Conservation (phyloP, 768 basidiomycete genomes). For the Leucocoprinus leucothites region DNA sequence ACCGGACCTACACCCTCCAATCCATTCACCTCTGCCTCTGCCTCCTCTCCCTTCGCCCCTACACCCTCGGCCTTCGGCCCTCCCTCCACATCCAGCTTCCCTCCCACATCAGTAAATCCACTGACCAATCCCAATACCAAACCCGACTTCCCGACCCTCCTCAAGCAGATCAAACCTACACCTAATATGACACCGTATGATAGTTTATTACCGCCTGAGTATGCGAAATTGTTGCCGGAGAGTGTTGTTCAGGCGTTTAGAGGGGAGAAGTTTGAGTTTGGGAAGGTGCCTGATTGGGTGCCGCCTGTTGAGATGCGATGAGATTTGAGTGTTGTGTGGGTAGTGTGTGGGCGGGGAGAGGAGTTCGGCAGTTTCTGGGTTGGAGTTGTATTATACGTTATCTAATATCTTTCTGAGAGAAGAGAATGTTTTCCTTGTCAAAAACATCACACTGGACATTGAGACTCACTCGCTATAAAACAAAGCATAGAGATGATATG, state of each 20-base stretch:
- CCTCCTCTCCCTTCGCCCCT: not conserved
- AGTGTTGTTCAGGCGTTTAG: constrained; percentile 51
- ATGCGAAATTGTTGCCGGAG: constrained; percentile 51
- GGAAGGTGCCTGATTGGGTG: constrained; percentile 67
- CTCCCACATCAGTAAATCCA: not conserved
- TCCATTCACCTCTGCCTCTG: not conserved
- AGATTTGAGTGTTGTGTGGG: not conserved
- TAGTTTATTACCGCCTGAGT: constrained; percentile 52
- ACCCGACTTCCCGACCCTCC: constrained; percentile 10
- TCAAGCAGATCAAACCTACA: constrained; percentile 29
- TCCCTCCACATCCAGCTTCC: not conserved
- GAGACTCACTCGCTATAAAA: no score
- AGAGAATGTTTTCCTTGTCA: no score
- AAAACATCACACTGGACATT: no score
- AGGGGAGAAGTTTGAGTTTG: constrained; percentile 61
- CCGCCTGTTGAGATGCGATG: constrained; percentile 58
- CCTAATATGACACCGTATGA: constrained; percentile 57
- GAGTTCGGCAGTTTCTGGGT: not conserved
- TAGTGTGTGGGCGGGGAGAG: not conserved
- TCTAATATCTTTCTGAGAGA: no score
- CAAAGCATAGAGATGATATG: no score
- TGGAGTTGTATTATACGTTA: no score
- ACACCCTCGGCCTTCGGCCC: not conserved
- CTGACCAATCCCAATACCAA: constrained; percentile 4
- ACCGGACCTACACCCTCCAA: not conserved